Evolutionary conservation across 202 grass and related monocot species (phyloP).

Genomic region (Schoenoplectus tabernaemontani): DNA sequence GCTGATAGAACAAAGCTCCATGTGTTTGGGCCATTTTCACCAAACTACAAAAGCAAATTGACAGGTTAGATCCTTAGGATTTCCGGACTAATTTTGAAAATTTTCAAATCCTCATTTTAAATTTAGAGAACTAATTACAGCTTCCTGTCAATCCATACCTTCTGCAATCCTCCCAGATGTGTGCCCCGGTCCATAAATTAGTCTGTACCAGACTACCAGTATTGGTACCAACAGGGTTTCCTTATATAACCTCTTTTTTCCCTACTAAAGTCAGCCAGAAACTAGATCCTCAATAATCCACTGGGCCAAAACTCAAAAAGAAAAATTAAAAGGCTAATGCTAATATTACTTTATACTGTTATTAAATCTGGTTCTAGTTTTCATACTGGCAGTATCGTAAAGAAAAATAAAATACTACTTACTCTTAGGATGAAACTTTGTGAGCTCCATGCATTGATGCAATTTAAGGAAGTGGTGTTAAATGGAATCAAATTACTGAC

Average conservation of each 20-base stretch:
- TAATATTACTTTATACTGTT: background rate
- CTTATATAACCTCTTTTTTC: background rate
- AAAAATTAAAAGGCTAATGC: background rate
- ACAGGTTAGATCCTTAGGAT: background rate
- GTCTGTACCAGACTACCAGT: background rate
- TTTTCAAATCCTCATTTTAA: background rate
- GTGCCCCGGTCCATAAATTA: background rate
- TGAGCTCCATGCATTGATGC: constrained; percentile 43
- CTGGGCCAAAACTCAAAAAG: background rate
- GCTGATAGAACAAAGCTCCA: constrained; percentile 56
- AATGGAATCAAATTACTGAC: constrained; percentile 48
- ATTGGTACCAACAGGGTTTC: background rate
- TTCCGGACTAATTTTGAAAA: background rate
- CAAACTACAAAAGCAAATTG: constrained; percentile 24
- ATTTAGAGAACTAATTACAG: background rate
- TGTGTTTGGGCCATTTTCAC: constrained; percentile 15
- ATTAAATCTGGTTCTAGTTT: background rate
- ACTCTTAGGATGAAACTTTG: constrained; percentile 56
- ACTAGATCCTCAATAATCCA: background rate
- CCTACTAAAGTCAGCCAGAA: background rate
- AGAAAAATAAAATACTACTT: background rate
- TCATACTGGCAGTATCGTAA: background rate
- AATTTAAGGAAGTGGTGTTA: constrained; percentile 48
- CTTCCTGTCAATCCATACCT: background rate
- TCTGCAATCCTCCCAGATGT: background rate